phyloP scores from a whole-genome alignment of 306 rosid species.

The Lathyrus aphaca region DNA sequence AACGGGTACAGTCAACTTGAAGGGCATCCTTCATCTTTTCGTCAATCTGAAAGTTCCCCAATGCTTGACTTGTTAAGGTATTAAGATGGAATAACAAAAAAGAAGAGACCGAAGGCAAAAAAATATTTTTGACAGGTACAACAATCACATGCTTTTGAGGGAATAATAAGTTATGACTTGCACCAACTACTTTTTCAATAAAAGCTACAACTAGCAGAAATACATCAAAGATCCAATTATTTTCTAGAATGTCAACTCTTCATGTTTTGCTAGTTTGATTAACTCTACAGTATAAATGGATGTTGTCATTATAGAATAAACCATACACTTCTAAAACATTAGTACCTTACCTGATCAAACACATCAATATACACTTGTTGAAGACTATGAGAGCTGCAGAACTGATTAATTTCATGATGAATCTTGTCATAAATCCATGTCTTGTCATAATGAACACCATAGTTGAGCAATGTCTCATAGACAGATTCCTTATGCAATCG shows the following conservation, averaged over 20 bases:
- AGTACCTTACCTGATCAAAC: slow-evolving; percentile 74
- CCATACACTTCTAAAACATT: neutral
- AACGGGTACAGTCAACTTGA: slow-evolving; percentile 86
- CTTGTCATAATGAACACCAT: slow-evolving; percentile 82
- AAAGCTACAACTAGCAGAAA: slow-evolving; percentile 16
- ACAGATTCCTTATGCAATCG: slow-evolving; percentile 78
- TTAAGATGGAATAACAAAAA: neutral
- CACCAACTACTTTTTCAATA: slow-evolving; percentile 28
- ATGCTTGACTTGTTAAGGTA: slow-evolving; percentile 9
- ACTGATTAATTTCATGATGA: slow-evolving; percentile 93
- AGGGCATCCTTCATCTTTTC: slow-evolving; percentile 96
- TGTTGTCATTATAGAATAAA: slow-evolving; percentile 23
- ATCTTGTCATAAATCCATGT: slow-evolving; percentile 98
- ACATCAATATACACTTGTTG: slow-evolving; percentile 94
- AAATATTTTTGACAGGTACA: slow-evolving; percentile 10
- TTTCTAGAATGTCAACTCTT: neutral
- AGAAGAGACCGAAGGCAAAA: slow-evolving; percentile 23
- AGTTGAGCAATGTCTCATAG: slow-evolving; percentile 74
- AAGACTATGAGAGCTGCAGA: slow-evolving; percentile 85
- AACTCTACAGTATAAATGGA: slow-evolving; percentile 1
- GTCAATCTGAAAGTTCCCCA: slow-evolving; percentile 68
- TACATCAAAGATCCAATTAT: slow-evolving; percentile 28
- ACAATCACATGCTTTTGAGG: slow-evolving; percentile 17
- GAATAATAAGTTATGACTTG: neutral
- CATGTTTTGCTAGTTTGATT: slow-evolving; percentile 33